These are phyloP conservation scores for Aschersonia sp. DNA, from an alignment of 2,329 filamentous ascomycete genomes.

Conservation along the genomic window DNA sequence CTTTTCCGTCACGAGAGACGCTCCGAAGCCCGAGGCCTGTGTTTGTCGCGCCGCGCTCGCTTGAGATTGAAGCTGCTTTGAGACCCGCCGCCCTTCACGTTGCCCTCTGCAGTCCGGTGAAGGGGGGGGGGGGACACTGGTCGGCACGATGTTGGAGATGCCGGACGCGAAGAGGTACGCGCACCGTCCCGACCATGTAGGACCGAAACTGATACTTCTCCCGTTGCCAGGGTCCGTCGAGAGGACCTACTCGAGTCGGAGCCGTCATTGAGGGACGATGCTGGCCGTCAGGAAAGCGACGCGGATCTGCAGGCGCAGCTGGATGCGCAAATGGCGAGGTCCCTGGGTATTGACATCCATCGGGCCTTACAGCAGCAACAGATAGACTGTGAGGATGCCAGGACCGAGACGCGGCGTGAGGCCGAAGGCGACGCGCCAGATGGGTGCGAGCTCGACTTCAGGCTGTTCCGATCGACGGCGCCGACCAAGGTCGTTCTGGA, in stretches of 20 bases:
- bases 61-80: too few species aligned
- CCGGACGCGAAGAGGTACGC: constrained; percentile 17
- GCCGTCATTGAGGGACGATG: constrained; percentile 10
- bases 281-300: constrained; percentile 15
- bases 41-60: too few species aligned
- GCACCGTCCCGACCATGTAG: background rate
- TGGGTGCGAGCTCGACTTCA: constrained; percentile 35
- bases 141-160: constrained; percentile 13
- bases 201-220: background rate
- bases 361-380: background rate
- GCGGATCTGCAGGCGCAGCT: constrained; percentile 27
- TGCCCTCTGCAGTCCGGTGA: too few species aligned
- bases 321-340: constrained; percentile 31
- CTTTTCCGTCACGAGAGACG: too few species aligned
- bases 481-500: constrained; percentile 36
- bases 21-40: too few species aligned
- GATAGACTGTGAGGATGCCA: too few species aligned
- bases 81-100: too few species aligned
- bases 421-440: constrained; percentile 14
- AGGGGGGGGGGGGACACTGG: background rate
- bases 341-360: constrained; percentile 25
- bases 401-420: too few species aligned
- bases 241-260: constrained; percentile 33
- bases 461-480: constrained; percentile 37
- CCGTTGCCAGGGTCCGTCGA: constrained; percentile 32